Evolutionary conservation across 192 early-diverging fungal genomes (phyloP), one percentile per base, ranked within the genome.

Genomic region (Mortierella claussenii): DNA sequence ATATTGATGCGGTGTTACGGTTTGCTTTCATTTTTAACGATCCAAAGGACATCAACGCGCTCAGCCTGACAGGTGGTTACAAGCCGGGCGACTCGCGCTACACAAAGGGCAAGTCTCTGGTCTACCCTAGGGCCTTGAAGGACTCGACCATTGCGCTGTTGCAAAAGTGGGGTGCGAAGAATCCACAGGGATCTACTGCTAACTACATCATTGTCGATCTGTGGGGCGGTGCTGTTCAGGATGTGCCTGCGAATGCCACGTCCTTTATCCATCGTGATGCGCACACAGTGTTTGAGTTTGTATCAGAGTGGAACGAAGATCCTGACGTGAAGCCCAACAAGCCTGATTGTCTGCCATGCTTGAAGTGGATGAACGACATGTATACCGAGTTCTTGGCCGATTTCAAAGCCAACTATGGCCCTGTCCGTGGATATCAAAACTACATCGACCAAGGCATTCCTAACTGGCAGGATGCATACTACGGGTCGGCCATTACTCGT

Each of bases 201-300:
- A 61, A 60, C 20, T 79, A 68, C 42, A 45, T 82, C 20, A 73
- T 82, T 43, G 46, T 82, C 26, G 75, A 78, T 27, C 26, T 82
- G n/a, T 82, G 75, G 68, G 74, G 75, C 9, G 75, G 69, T 9
- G 65, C 59, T 6, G 43, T 74, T 33, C 33, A 60, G 21, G 55
- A 55, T 15, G 48, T 60, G 13, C 9, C 59, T n/a, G 34, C 12
- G 3, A 58, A 71, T 26, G 46, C 65, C 8, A 80, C 64, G 11
- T 45, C 80, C 8, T 82, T 82, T 33, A 48, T 82, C 24, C 80
- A 82, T 28, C 68, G 75, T 12, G 36, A 66, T 47, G 59, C 54
- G 10, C 55, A 70, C 10, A 55, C 65, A 12, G 75, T 65, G 17
- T 73, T 82, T 31, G 69, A 82, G 49, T 79, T 82, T 52, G 68